These are phyloP conservation scores for Aureobasidium sp. DNA, from an alignment of 2,329 filamentous ascomycete genomes.

Conservation along the genomic window DNA sequence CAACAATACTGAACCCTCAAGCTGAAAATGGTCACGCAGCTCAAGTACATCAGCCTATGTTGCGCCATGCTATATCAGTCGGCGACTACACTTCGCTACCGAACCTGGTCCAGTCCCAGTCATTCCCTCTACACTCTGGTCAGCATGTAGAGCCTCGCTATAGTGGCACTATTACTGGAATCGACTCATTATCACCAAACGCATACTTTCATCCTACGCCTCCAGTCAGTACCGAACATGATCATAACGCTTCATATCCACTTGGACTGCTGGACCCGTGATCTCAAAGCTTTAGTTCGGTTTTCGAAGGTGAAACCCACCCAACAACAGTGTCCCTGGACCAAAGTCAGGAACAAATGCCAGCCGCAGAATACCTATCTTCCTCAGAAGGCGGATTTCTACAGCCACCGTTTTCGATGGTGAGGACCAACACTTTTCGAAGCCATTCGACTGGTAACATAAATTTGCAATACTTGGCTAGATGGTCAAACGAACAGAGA, in stretches of 20 bases:
- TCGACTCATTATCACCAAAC: too few species aligned
- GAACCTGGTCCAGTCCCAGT: background rate
- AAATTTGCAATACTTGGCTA: background rate
- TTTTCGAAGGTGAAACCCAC: background rate
- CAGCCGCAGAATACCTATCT: background rate
- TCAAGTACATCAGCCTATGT: background rate
- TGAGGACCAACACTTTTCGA: too few species aligned
- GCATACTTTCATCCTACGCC: background rate
- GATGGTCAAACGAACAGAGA: background rate
- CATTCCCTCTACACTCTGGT: background rate
- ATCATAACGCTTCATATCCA: background rate
- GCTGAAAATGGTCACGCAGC: background rate
- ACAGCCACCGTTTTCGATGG: too few species aligned
- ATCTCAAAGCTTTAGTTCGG: background rate
- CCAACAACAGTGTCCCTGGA: background rate
- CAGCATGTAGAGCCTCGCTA: background rate
- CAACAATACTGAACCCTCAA: background rate
- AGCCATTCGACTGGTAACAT: background rate
- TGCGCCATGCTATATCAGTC: background rate
- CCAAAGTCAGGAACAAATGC: background rate
- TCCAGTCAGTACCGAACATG: background rate
- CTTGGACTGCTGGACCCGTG: background rate
- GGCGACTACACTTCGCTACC: background rate
- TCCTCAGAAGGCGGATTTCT: background rate
- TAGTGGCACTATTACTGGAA: background rate